Evolutionary conservation across 2,329 filamentous ascomycete species (phyloP).

Genomic region (Davidsoniella neocaledoniae): DNA sequence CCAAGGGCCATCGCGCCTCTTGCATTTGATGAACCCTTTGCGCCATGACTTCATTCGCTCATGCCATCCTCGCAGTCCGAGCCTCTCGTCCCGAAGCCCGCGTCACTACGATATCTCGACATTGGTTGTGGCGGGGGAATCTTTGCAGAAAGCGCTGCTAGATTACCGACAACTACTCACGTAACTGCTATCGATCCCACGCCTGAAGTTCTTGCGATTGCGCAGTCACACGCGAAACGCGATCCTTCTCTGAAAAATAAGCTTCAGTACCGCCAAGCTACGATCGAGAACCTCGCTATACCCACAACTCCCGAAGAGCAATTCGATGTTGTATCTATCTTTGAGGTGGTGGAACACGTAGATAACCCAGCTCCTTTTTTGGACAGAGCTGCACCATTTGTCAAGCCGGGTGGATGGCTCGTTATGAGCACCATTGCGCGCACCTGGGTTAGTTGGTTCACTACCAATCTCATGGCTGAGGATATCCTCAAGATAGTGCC

Average conservation of each 20-base stretch:
- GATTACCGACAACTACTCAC: conserved; percentile 41
- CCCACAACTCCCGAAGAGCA: conserved; percentile 24
- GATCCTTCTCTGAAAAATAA: conserved; percentile 51
- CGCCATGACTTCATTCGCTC: conserved; percentile 77
- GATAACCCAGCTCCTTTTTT: conserved; percentile 60
- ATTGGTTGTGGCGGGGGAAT: conserved; percentile 93
- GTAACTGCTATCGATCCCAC: conserved; percentile 70
- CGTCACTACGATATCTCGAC: conserved; percentile 58
- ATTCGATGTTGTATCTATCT: conserved; percentile 72
- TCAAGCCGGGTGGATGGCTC: conserved; percentile 84
- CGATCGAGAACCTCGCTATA: conserved; percentile 51
- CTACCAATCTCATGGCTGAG: conserved; percentile 85
- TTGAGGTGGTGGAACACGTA: conserved; percentile 93
- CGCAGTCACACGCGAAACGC: conserved; percentile 53
- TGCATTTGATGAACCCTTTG: conserved; percentile 96
- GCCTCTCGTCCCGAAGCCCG: conserved; percentile 19
- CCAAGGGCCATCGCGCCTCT: conserved; percentile 73
- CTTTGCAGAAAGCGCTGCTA: conserved; percentile 75
- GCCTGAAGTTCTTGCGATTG: conserved; percentile 55
- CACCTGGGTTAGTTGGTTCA: conserved; percentile 76
- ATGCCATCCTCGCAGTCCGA: conserved; percentile 44
- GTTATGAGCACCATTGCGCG: conserved; percentile 84
- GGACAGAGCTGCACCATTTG: conserved; percentile 50
- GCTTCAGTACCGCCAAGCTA: conserved; percentile 57
- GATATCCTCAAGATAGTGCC: conserved; percentile 78